A percentile compares a stretch with the other conserved stretches of the same genome.
These are phyloP conservation scores for Hypoxylon intermedium DNA, from an alignment of 495 filamentous ascomycete species.

Conservation along the genomic window DNA sequence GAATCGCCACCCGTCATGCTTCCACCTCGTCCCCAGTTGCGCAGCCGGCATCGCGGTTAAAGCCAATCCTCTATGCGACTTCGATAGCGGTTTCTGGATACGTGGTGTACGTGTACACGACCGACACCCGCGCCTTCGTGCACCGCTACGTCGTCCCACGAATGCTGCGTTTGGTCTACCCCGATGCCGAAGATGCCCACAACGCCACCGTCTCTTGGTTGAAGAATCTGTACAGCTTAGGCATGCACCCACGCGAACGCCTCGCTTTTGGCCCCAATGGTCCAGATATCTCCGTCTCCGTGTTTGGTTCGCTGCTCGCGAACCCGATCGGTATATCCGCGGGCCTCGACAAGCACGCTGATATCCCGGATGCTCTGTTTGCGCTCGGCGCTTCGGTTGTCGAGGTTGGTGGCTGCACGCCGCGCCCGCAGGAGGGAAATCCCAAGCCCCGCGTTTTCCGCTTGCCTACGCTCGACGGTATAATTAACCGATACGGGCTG, in stretches of 20 bases:
- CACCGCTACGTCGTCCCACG: constrained; percentile 84
- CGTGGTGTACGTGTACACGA: constrained; percentile 74
- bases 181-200: constrained; percentile 93
- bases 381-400: constrained; percentile 82
- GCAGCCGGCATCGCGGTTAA: constrained; percentile 48
- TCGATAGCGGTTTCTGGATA: constrained; percentile 51
- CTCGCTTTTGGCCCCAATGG: constrained; percentile 15
- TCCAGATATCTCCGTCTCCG: constrained; percentile 53
- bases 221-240: constrained; percentile 70
- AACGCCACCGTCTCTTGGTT: constrained; percentile 73
- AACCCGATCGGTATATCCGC: constrained; percentile 93
- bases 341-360: constrained; percentile 91
- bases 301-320: constrained; percentile 79
- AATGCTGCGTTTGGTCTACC: constrained; percentile 70
- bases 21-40: constrained; percentile 50
- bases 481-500: constrained; percentile 95
- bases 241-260: constrained; percentile 78
- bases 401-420: constrained; percentile 90
- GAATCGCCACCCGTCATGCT: constrained; percentile 41
- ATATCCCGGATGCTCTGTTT: constrained; percentile 82
- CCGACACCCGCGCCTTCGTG: constrained; percentile 86
- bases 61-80: constrained; percentile 62
- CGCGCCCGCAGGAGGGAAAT: constrained; percentile 84
- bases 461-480: constrained; percentile 75
- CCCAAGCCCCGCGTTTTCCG: constrained; percentile 87